phyloP scores from a whole-genome alignment of 805 yeast species.

The Metschnikowia bowlesiae region DNA sequence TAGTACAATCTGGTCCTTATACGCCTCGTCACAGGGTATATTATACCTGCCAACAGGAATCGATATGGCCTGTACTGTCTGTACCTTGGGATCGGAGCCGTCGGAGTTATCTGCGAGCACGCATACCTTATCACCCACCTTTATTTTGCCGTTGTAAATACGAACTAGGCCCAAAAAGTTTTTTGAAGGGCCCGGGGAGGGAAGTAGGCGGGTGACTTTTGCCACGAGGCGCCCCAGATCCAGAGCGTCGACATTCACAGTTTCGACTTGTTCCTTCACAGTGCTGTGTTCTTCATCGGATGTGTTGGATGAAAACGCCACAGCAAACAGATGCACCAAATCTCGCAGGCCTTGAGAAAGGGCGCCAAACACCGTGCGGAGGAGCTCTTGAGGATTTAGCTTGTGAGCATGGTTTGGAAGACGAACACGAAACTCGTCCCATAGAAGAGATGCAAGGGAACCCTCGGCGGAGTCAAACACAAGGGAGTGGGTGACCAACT shows the following conservation, averaged over 20 bases:
- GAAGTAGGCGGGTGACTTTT: slow-evolving; percentile 48
- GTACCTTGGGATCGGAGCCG: slow-evolving; percentile 48
- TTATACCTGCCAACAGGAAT: slow-evolving; percentile 71
- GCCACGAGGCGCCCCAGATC: slow-evolving; percentile 21
- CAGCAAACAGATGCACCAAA: slow-evolving; percentile 46
- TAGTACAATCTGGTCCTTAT: slow-evolving; percentile 66
- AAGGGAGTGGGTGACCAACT: slow-evolving; percentile 58
- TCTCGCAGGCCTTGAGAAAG: slow-evolving; percentile 52
- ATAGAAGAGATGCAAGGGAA: slow-evolving; percentile 42
- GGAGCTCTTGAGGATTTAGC: slow-evolving; percentile 55
- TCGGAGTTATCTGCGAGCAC: slow-evolving; percentile 63
- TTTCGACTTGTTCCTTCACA: too few species aligned
- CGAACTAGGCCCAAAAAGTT: slow-evolving; percentile 40
- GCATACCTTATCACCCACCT: slow-evolving; percentile 42
- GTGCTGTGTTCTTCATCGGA: not conserved
- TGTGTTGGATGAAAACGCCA: slow-evolving; percentile 8
- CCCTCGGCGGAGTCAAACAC: slow-evolving; percentile 41
- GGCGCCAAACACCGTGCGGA: slow-evolving; percentile 48
- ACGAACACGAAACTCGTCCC: slow-evolving; percentile 43
- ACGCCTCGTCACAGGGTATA: slow-evolving; percentile 47
- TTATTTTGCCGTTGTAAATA: slow-evolving; percentile 57
- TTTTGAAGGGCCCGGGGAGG: not conserved
- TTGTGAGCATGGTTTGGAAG: slow-evolving; percentile 39
- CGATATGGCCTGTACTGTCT: slow-evolving; percentile 39
- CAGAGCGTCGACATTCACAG: slow-evolving; percentile 22